Percentiles rank a stretch among this genome's conserved stretches.
Conservation (phyloP, 768 basidiomycete species). For the Lactarius vividus region DNA sequence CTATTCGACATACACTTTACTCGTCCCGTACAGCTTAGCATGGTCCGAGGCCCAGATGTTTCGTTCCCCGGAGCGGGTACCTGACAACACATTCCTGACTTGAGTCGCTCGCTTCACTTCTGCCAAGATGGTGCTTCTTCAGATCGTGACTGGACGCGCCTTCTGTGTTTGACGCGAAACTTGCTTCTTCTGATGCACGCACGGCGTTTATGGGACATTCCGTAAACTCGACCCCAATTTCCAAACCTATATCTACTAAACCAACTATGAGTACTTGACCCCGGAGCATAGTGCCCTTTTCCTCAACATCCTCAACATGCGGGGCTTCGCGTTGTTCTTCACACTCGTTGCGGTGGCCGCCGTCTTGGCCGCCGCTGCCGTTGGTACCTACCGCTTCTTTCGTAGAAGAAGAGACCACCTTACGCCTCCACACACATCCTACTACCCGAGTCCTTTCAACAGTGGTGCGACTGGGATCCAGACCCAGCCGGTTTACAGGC, state of each 20-base stretch:
- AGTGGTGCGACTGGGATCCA: neutral
- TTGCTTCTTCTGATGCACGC: neutral
- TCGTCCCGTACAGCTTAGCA: no score
- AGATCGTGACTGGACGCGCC: neutral
- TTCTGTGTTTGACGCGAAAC: neutral
- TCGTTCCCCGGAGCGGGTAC: no score
- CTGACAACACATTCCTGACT: neutral
- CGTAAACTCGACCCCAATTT: neutral
- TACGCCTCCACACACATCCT: neutral
- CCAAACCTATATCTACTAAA: neutral
- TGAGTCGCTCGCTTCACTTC: neutral
- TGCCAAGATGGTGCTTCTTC: neutral
- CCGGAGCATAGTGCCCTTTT: neutral
- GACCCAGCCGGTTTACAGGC: neutral
- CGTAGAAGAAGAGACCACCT: neutral
- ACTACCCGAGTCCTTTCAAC: neutral
- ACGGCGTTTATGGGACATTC: neutral
- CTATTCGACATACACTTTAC: no score
- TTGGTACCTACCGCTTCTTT: neutral
- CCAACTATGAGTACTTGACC: neutral
- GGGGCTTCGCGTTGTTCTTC: neutral
- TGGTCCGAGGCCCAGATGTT: neutral
- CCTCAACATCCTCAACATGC: slow-evolving; percentile 1
- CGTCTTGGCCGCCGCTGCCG: neutral
- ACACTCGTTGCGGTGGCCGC: neutral